These are phyloP conservation scores for Metschnikowia kunwiensis DNA, from an alignment of 805 yeast species.

Conservation along the genomic window DNA sequence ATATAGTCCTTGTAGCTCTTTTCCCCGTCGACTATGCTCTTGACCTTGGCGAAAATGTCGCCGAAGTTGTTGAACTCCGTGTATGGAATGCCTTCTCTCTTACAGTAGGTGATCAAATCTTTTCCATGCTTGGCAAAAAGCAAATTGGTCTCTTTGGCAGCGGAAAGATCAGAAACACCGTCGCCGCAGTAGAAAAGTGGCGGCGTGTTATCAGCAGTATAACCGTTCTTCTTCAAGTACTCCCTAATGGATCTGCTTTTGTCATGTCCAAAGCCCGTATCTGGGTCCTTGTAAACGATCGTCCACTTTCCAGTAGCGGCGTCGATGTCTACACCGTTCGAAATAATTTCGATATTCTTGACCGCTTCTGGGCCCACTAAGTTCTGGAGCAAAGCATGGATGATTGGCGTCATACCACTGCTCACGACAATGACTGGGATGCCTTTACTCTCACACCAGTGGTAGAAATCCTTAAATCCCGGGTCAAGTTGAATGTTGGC, in stretches of 20 bases:
- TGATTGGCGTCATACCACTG: conserved; percentile 92
- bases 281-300: conserved; percentile 76
- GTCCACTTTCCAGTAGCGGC: conserved; percentile 67
- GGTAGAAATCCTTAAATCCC: conserved; percentile 78
- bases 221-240: conserved; percentile 32
- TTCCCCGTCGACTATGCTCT: conserved; percentile 44
- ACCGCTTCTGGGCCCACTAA: conserved; percentile 77
- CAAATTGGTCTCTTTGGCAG: conserved; percentile 92
- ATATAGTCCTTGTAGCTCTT: conserved; percentile 17
- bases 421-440: conserved; percentile 88
- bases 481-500: conserved; percentile 76
- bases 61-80: conserved; percentile 73
- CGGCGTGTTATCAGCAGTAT: conserved; percentile 42
- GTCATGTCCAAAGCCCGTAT: conserved; percentile 90
- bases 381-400: conserved; percentile 67
- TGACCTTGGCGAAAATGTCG: conserved; percentile 66
- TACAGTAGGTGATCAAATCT: conserved; percentile 84
- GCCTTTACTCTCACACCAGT: conserved; percentile 67
- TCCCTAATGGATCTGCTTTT: conserved; percentile 76
- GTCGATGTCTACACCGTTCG: conserved; percentile 66
- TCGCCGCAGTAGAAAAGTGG: conserved; percentile 91
- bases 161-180: conserved; percentile 92
- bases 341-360: conserved; percentile 69
- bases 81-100: conserved; percentile 75
- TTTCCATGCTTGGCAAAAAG: conserved; percentile 91